Evolutionary conservation across 331 rosid species (phyloP).

Genomic region (Malus hybrid): DNA sequence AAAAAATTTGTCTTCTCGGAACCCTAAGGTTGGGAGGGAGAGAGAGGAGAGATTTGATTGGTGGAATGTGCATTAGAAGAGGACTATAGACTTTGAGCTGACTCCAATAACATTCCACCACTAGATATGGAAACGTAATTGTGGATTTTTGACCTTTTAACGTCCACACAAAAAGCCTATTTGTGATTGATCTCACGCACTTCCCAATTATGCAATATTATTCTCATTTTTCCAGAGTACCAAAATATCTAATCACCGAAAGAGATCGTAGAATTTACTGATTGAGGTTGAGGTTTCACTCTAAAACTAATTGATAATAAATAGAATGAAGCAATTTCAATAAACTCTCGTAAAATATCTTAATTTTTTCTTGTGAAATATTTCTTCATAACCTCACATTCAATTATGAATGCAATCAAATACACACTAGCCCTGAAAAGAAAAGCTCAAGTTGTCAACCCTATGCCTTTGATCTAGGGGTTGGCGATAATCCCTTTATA

Average conservation of each 20-base stretch:
- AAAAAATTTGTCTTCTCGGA: constrained; percentile 19
- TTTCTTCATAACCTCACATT: no score
- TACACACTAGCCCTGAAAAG: no score
- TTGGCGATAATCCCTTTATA: no score
- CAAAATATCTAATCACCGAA: constrained; percentile 33
- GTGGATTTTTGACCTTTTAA: constrained; percentile 45
- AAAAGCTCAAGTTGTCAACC: no score
- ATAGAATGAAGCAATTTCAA: no score
- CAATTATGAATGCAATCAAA: no score
- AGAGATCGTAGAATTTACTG: background rate
- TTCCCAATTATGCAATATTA: constrained; percentile 31
- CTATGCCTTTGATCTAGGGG: no score
- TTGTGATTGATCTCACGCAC: constrained; percentile 26
- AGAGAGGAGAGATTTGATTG: constrained; percentile 14
- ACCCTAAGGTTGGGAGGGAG: constrained; percentile 14
- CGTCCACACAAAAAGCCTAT: constrained; percentile 36
- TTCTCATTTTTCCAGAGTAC: constrained; percentile 36
- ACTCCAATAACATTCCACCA: constrained; percentile 55
- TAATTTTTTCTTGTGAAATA: no score
- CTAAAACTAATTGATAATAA: no score
- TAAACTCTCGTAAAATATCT: no score
- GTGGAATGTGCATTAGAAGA: constrained; percentile 32
- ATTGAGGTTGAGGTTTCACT: no score
- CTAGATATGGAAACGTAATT: constrained; percentile 17
- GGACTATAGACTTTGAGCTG: constrained; percentile 27